These are phyloP conservation scores for Cornus controversa DNA, from an alignment of 148 eudicot genomes.

Conservation along the genomic window DNA sequence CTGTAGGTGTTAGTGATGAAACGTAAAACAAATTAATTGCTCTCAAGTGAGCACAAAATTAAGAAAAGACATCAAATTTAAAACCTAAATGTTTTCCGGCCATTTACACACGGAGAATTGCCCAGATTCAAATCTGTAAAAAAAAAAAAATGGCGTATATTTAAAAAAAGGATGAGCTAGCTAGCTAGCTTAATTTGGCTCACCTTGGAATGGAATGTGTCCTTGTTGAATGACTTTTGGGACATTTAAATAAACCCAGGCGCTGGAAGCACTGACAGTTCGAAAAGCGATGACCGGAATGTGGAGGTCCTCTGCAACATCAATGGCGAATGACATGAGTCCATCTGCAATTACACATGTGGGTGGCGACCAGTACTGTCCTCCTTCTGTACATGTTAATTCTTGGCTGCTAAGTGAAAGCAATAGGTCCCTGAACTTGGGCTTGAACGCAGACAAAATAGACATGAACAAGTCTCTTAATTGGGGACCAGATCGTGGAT, in stretches of 20 bases:
- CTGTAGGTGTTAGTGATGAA: too few relatives aligned
- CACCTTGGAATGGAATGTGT: slow-evolving; percentile 23
- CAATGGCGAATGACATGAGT: slow-evolving; percentile 23
- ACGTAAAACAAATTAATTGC: too few relatives aligned
- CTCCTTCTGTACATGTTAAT: too few relatives aligned
- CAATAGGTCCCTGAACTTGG: slow-evolving; percentile 4
- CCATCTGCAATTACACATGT: slow-evolving; percentile 21
- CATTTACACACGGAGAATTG: too few relatives aligned
- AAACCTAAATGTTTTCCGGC: too few relatives aligned
- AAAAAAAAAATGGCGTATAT: too few relatives aligned
- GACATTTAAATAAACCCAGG: slow-evolving; percentile 19
- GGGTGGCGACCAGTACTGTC: background rate
- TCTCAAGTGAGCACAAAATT: too few relatives aligned
- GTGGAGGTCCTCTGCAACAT: slow-evolving; percentile 19
- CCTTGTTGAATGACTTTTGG: slow-evolving; percentile 14
- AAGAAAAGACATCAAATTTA: too few relatives aligned
- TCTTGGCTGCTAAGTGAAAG: slow-evolving; percentile 1
- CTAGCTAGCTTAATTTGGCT: too few relatives aligned
- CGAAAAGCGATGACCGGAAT: slow-evolving; percentile 20
- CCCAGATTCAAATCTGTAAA: too few relatives aligned
- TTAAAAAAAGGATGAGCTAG: too few relatives aligned
- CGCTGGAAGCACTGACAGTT: slow-evolving; percentile 19
- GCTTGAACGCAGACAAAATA: background rate
- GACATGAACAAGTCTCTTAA: background rate
- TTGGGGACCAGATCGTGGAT: slow-evolving; percentile 12